These are phyloP conservation scores for Botryotinia narcissicola DNA, from an alignment of 2,329 filamentous ascomycete genomes.

Conservation along the genomic window DNA sequence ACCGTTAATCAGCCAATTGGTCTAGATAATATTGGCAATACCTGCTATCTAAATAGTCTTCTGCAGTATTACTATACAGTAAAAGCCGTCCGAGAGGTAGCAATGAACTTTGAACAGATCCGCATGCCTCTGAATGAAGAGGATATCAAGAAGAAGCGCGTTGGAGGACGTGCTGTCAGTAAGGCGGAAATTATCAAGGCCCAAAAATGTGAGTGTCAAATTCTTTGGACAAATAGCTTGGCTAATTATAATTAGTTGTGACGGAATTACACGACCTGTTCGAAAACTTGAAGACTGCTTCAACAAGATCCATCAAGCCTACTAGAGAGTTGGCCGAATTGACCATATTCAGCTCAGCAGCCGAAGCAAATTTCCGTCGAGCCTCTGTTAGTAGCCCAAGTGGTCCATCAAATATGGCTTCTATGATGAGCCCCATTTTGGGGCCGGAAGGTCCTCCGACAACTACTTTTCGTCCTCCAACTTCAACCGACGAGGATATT, in stretches of 20 bases:
- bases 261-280: conserved; percentile 71
- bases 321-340: conserved; percentile 76
- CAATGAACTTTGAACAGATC: conserved; percentile 71
- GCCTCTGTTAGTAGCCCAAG: conserved; percentile 44
- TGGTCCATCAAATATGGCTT: conserved; percentile 33
- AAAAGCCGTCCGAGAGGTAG: conserved; percentile 73
- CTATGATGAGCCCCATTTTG: conserved; percentile 31
- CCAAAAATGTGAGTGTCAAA: conserved; percentile 65
- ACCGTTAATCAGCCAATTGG: conserved; percentile 72
- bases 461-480: conserved; percentile 22
- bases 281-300: conserved; percentile 62
- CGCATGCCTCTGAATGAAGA: conserved; percentile 66
- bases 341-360: conserved; percentile 63
- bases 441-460: conserved; percentile 34
- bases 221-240: conserved; percentile 17
- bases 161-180: conserved; percentile 70
- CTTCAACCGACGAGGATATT: conserved; percentile 32
- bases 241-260: conserved; percentile 56
- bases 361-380: conserved; percentile 51
- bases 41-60: conserved; percentile 95
- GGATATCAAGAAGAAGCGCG: conserved; percentile 62
- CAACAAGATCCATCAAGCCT: conserved; percentile 63
- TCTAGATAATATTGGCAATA: conserved; percentile 91
- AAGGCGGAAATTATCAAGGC: conserved; percentile 57
- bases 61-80: conserved; percentile 94